Evolutionary conservation across 257 asterid species (phyloP).

Genomic region (Solanum medicagineum): DNA sequence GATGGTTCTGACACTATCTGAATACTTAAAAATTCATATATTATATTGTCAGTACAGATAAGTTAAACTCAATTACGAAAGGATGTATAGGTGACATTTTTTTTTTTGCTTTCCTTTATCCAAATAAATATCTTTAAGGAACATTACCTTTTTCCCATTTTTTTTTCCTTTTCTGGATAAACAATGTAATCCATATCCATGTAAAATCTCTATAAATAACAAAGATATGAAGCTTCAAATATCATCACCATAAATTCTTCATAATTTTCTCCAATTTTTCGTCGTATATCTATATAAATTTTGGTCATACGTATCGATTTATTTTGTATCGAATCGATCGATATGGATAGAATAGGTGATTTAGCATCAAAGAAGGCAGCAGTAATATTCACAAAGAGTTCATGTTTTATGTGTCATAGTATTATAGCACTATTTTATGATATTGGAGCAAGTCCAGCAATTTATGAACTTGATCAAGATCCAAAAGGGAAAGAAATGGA

Average conservation of each 20-base stretch:
- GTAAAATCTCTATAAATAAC: neutral
- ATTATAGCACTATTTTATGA: slow-evolving; percentile 8
- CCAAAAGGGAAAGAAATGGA: slow-evolving; percentile 6
- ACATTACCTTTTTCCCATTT: neutral
- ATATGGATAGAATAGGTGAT: slow-evolving; percentile 6
- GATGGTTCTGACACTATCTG: neutral
- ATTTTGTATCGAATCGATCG: neutral
- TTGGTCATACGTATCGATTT: neutral
- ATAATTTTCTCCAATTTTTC: neutral
- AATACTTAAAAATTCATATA: neutral
- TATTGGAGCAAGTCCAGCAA: slow-evolving; percentile 9
- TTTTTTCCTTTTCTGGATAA: neutral
- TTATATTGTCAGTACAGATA: neutral
- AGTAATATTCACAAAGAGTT: slow-evolving; percentile 9
- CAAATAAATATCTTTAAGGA: neutral
- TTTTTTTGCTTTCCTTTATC: neutral
- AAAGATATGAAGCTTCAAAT: neutral
- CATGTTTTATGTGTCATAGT: slow-evolving; percentile 13
- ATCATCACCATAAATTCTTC: neutral
- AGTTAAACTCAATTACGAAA: neutral
- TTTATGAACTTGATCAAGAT: slow-evolving; percentile 9
- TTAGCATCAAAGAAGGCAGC: slow-evolving; percentile 11
- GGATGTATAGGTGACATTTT: neutral
- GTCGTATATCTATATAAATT: neutral
- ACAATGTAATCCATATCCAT: neutral